phyloP scores from a whole-genome alignment of 345 rosid species.

The Eutrema heterophyllum region DNA sequence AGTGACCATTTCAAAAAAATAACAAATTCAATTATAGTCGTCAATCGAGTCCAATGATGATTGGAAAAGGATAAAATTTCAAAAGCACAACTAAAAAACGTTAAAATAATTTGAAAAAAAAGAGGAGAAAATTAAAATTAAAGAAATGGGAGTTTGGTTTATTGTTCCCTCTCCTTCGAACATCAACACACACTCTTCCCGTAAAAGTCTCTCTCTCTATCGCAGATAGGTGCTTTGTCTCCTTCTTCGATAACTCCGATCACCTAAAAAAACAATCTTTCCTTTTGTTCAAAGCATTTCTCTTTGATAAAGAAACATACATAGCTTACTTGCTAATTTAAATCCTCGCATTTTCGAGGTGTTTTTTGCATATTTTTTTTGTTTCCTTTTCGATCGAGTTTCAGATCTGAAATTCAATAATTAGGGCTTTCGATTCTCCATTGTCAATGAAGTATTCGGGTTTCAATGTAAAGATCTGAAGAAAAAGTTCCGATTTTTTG shows the following conservation, averaged over 20 bases:
- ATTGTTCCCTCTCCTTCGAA: constrained; percentile 30
- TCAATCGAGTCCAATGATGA: constrained; percentile 7
- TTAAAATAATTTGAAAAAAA: background rate
- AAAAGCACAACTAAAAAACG: background rate
- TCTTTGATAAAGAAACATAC: background rate
- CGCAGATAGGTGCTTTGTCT: constrained; percentile 31
- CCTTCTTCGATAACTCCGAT: constrained; percentile 35
- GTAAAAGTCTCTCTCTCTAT: constrained; percentile 32
- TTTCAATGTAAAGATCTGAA: constrained; percentile 15
- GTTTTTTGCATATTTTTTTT: background rate
- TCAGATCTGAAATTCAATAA: constrained; percentile 22
- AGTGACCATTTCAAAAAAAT: background rate
- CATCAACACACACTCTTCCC: constrained; percentile 29
- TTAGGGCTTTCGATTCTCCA: constrained; percentile 18
- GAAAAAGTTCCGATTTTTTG: background rate
- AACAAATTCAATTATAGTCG: background rate
- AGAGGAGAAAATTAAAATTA: background rate
- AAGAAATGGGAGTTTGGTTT: constrained; percentile 24
- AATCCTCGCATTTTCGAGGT: constrained; percentile 4
- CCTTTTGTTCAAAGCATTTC: constrained; percentile 28
- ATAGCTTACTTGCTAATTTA: constrained; percentile 7
- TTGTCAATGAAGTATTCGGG: background rate
- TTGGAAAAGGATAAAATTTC: background rate
- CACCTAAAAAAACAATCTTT: constrained; percentile 11
- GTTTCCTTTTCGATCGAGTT: background rate